phyloP scores from a whole-genome alignment of 768 basidiomycete genomes.

The Pisolithus sp. region DNA sequence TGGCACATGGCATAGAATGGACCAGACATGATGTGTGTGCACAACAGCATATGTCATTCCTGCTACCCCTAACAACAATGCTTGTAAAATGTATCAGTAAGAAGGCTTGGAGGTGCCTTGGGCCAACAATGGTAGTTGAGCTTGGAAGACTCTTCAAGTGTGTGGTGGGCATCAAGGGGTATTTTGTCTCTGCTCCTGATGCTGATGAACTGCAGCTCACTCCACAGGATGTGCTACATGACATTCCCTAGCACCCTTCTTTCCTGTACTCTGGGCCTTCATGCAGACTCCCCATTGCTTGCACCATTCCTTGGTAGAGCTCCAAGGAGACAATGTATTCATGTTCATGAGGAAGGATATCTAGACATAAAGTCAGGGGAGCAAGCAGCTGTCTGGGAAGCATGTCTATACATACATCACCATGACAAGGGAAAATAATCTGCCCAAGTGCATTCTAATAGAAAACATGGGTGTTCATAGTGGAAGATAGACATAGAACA shows the following conservation, averaged over 20 bases:
- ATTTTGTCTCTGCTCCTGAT: constrained; percentile 8
- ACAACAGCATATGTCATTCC: constrained; percentile 38
- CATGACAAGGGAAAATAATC: no score
- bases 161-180: constrained; percentile 36
- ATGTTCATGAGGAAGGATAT: constrained; percentile 26
- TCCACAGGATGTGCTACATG: constrained; percentile 5
- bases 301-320: constrained; percentile 44
- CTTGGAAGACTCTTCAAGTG: constrained; percentile 42
- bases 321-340: constrained; percentile 36
- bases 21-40: constrained; percentile 47
- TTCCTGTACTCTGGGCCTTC: constrained; percentile 42
- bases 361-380: constrained; percentile 37
- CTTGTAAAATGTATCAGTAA: constrained; percentile 32
- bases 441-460: no score
- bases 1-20: constrained; percentile 43
- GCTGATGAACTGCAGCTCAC: neutral
- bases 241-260: constrained; percentile 32
- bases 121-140: constrained; percentile 36
- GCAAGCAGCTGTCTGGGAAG: no score
- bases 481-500: no score
- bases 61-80: constrained; percentile 26
- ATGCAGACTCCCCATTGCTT: constrained; percentile 44
- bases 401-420: no score
- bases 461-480: no score
- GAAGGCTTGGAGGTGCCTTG: constrained; percentile 32